Evolutionary conservation across 2,329 filamentous ascomycete genomes (phyloP), one percentile per base, ranked within the genome.

Genomic region (Colletotrichum ledebouriae): DNA sequence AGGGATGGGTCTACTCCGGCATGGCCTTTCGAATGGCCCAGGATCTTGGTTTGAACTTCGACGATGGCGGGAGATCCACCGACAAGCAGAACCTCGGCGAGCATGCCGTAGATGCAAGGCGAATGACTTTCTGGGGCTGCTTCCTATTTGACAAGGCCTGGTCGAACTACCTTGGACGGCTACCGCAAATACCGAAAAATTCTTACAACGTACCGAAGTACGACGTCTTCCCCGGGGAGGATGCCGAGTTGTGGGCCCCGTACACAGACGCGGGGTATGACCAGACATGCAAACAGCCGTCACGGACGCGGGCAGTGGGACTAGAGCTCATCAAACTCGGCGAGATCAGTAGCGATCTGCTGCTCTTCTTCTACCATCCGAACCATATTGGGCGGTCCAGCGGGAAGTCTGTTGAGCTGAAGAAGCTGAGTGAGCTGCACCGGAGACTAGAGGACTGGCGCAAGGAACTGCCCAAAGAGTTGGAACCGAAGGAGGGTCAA

Each of bases 121-220:
- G 93, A 60, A 91, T 98, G 47, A 98, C 96, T 0, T 98, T 98
- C 76, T 98, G 96, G 96, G 96, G 96, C 6, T 98, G 94, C 77
- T 98, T 96, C 78, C 81, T 97, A n/a, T 97, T 98, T 77, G 96
- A 99, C 82, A 98, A 98, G 85, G 97, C 94, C 78, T 98, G 95
- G 94, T 97, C 94, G 57, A 98, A 98, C 77, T 98, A 98, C 74
- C 87, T 98, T 29, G 95, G 96, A 55, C 91, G 96, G 49, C 85
- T 98, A 70, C 95, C 96, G 11, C 95, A 98, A 78, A 83, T 98
- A 11, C 91, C 93, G 0, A 90, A 89, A 47, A 89, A 89, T 34
- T 92, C 92, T 7, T 92, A 94, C 73, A 97, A 91, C 39, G 93
- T 94, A 1, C 91, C 93, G 29, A 97, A 95, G 77, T 92, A 94